These are phyloP conservation scores for Lentinula sp. DNA, from an alignment of 768 basidiomycete genomes.

Conservation along the genomic window DNA sequence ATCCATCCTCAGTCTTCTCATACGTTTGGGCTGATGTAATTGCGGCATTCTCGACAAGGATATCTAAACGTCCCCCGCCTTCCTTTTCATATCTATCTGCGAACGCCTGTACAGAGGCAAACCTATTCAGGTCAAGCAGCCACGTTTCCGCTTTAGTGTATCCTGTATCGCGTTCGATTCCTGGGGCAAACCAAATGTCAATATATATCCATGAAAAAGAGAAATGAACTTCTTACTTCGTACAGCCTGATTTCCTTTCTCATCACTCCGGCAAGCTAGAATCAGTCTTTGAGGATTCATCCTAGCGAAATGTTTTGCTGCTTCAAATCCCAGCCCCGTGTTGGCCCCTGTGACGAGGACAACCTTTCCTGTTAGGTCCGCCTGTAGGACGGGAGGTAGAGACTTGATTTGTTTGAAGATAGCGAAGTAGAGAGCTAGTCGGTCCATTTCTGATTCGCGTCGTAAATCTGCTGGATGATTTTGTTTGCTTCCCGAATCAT, in stretches of 20 bases:
- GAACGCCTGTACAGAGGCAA: conserved; percentile 35
- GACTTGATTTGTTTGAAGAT: background rate
- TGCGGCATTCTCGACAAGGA: conserved; percentile 41
- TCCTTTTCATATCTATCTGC: conserved; percentile 26
- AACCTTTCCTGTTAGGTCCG: conserved; percentile 37
- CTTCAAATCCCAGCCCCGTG: conserved; percentile 44
- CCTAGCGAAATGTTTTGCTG: conserved; percentile 35
- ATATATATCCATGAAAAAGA: no score
- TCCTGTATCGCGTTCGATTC: conserved; percentile 23
- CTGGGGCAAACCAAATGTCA: conserved; percentile 9
- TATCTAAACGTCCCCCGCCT: conserved; percentile 27
- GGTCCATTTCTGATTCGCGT: background rate
- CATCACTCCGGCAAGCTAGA: conserved; percentile 28
- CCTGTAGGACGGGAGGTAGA: conserved; percentile 23
- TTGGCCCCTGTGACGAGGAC: conserved; percentile 48
- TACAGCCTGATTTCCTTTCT: conserved; percentile 26
- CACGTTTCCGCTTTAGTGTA: conserved; percentile 29
- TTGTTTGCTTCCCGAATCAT: no score
- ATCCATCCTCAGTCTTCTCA: conserved; percentile 31
- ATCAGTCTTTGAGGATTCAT: conserved; percentile 36
- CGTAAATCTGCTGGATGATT: no score
- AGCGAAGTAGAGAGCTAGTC: background rate
- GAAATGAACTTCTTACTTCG: background rate
- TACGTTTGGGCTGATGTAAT: conserved; percentile 8
- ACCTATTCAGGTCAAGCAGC: conserved; percentile 33